Evolutionary conservation across 306 rosid genomes (phyloP).

Genomic region (Amphicarpaea edgeworthii): DNA sequence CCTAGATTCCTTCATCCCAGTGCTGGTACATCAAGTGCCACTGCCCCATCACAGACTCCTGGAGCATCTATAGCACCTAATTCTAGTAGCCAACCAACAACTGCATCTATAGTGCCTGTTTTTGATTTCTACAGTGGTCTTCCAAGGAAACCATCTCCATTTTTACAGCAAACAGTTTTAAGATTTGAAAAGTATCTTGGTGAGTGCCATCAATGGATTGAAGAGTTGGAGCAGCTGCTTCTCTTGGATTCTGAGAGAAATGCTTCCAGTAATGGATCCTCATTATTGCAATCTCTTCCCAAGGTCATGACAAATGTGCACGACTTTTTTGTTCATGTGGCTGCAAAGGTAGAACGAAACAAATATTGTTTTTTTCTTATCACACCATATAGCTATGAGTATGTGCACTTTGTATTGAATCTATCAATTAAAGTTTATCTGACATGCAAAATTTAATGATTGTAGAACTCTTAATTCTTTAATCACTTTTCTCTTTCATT

Average conservation of each 20-base stretch:
- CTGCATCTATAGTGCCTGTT: constrained; percentile 78
- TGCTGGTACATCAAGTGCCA: constrained; percentile 78
- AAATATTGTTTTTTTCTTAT: constrained; percentile 20
- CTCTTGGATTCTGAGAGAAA: constrained; percentile 72
- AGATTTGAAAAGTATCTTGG: constrained; percentile 89
- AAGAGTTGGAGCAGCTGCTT: constrained; percentile 93
- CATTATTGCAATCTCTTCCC: constrained; percentile 90
- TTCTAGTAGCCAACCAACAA: constrained; percentile 64
- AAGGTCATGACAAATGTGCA: constrained; percentile 96
- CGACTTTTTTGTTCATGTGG: constrained; percentile 93
- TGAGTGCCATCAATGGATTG: constrained; percentile 92
- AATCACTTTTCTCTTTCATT: constrained; percentile 12
- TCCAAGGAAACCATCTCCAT: constrained; percentile 94
- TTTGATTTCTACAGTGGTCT: constrained; percentile 93
- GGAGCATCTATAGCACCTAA: constrained; percentile 61
- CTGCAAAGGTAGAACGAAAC: constrained; percentile 77
- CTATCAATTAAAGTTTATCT: background rate
- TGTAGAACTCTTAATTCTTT: constrained; percentile 20
- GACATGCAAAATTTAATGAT: constrained; percentile 11
- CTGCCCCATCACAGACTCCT: constrained; percentile 70
- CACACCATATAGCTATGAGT: constrained; percentile 24
- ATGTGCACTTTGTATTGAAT: constrained; percentile 20
- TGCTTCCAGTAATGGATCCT: constrained; percentile 60
- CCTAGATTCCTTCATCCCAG: constrained; percentile 86
- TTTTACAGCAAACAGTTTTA: constrained; percentile 81